Conservation (phyloP, 192 early-diverging fungal species). For the Phlyctochytrium planicorne region DNA sequence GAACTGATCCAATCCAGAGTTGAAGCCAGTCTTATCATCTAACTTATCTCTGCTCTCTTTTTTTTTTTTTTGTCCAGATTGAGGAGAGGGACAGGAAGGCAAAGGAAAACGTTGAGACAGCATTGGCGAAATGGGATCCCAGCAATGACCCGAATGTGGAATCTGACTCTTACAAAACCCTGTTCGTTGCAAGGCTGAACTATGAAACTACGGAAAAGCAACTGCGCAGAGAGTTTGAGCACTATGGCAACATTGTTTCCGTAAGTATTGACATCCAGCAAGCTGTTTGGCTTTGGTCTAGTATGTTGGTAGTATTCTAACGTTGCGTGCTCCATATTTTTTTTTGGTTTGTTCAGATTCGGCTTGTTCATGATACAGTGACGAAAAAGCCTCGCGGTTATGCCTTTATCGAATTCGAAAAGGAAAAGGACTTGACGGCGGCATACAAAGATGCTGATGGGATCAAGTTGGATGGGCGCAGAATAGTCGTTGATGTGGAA, state of each 20-base stretch:
- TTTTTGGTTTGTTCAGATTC: not conserved
- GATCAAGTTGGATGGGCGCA: slow-evolving; percentile 77
- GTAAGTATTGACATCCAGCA: slow-evolving; percentile 46
- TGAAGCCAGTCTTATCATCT: too few species aligned
- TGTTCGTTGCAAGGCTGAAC: slow-evolving; percentile 81
- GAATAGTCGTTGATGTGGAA: slow-evolving; percentile 92
- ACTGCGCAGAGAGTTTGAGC: slow-evolving; percentile 72
- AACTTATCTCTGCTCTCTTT: too few species aligned
- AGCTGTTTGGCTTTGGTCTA: not conserved
- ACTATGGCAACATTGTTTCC: slow-evolving; percentile 76
- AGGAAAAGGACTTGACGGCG: slow-evolving; percentile 79
- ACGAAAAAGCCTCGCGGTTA: slow-evolving; percentile 82
- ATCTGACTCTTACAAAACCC: slow-evolving; percentile 89
- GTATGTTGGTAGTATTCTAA: not conserved
- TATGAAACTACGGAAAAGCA: slow-evolving; percentile 77
- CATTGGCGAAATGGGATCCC: slow-evolving; percentile 68
- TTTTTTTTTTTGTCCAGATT: slow-evolving; percentile 40
- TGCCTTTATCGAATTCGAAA: slow-evolving; percentile 93
- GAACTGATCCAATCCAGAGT: too few species aligned
- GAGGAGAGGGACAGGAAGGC: slow-evolving; percentile 56
- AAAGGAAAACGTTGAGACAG: slow-evolving; percentile 56
- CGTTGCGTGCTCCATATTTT: not conserved
- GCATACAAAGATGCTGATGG: slow-evolving; percentile 90
- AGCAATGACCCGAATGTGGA: slow-evolving; percentile 67
- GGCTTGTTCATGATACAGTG: too few species aligned